phyloP scores from a whole-genome alignment of 257 asterid genomes.

The Nicotiana attenuata region DNA sequence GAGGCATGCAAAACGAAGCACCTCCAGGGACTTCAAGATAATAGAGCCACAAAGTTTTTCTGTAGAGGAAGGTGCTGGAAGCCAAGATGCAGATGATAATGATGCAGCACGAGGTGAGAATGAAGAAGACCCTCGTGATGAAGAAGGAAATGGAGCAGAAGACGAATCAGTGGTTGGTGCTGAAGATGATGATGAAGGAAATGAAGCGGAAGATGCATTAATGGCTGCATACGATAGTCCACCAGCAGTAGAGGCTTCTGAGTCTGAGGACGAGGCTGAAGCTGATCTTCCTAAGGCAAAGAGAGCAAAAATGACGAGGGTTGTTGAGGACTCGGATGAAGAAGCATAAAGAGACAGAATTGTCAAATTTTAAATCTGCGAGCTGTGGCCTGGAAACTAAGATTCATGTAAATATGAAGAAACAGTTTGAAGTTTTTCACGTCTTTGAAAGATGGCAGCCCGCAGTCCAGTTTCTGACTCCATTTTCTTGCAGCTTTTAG shows the following conservation, averaged over 20 bases:
- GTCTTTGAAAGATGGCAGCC: not conserved
- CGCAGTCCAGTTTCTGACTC: not conserved
- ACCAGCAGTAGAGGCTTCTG: constrained; percentile 43
- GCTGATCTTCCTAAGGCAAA: constrained; percentile 34
- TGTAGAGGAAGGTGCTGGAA: constrained; percentile 33
- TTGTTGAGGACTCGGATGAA: constrained; percentile 62
- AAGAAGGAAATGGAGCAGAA: not conserved
- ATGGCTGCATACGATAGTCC: constrained; percentile 17
- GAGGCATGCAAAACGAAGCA: constrained; percentile 85
- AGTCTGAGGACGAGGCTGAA: constrained; percentile 25
- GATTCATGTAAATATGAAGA: not conserved
- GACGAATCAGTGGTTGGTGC: not conserved
- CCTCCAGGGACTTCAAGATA: constrained; percentile 78
- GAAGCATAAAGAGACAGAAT: constrained; percentile 21
- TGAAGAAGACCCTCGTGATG: constrained; percentile 21
- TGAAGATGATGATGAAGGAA: not conserved
- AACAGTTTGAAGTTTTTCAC: not conserved
- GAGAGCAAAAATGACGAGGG: constrained; percentile 42
- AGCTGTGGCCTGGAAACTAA: not conserved
- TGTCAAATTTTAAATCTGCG: not conserved
- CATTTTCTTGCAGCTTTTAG: not conserved
- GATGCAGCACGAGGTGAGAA: constrained; percentile 20
- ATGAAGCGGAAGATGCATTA: not conserved
- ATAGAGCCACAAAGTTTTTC: constrained; percentile 36
- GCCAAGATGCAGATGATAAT: constrained; percentile 29